Conservation (phyloP, 129 eudicot genomes). For the Rutidosis leptorrhynchoides region DNA sequence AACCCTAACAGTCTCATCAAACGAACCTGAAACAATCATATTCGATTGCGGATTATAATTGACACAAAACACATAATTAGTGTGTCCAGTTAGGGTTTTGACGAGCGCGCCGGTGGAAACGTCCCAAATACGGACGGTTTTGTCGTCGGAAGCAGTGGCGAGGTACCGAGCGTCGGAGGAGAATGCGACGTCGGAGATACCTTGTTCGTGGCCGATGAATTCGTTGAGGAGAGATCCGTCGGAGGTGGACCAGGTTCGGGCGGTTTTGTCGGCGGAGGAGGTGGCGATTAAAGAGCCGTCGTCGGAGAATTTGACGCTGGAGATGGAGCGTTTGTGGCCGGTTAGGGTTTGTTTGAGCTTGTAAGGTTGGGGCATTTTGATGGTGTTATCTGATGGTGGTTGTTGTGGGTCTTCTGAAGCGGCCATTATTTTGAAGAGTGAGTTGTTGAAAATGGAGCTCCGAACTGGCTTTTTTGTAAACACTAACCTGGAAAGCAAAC, state of each 20-base stretch:
- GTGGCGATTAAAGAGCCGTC: slow-evolving; percentile 84
- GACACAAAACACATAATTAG: slow-evolving; percentile 76
- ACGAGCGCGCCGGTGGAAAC: slow-evolving; percentile 50
- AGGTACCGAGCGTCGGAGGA: slow-evolving; percentile 78
- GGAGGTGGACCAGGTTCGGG: slow-evolving; percentile 55
- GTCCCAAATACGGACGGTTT: slow-evolving; percentile 75
- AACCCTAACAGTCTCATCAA: slow-evolving; percentile 92
- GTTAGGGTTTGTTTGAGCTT: slow-evolving; percentile 66
- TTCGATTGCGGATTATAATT: slow-evolving; percentile 75
- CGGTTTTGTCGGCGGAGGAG: slow-evolving; percentile 85
- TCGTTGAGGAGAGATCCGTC: slow-evolving; percentile 36
- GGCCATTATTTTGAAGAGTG: slow-evolving; percentile 34
- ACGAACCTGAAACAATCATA: slow-evolving; percentile 80
- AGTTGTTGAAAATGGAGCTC: background rate
- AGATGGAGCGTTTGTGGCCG: slow-evolving; percentile 78
- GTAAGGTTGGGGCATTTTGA: slow-evolving; percentile 54
- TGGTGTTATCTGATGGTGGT: slow-evolving; percentile 16
- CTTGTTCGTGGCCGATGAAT: slow-evolving; percentile 70
- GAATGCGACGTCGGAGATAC: slow-evolving; percentile 89
- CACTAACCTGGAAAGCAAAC: background rate
- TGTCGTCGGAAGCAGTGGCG: slow-evolving; percentile 96
- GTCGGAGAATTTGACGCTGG: slow-evolving; percentile 87
- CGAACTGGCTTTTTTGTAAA: background rate
- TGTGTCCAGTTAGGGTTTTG: slow-evolving; percentile 80
- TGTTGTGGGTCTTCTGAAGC: slow-evolving; percentile 29